phyloP scores from a whole-genome alignment of 1,284 basidiomycete species.

The Sanghuangporus baumii region DNA sequence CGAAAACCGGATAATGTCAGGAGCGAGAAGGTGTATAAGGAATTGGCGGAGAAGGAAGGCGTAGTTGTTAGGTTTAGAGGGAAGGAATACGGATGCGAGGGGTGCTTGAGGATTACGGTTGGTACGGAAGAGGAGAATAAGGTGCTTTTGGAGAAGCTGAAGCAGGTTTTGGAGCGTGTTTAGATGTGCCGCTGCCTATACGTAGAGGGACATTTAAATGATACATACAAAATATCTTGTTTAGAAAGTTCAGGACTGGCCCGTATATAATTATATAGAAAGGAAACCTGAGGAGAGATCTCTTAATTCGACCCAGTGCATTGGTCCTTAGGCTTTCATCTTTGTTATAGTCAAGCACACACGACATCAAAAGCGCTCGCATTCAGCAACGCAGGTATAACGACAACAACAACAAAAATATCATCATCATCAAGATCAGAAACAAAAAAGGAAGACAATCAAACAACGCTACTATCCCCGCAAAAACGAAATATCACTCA shows the following conservation, averaged over 20 bases:
- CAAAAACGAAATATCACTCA: not conserved
- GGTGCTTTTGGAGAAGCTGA: constrained; percentile 43
- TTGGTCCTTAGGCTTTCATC: too few species aligned
- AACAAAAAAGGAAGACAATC: too few species aligned
- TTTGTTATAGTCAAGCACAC: too few species aligned
- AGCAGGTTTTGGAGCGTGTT: constrained; percentile 36
- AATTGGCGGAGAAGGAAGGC: constrained; percentile 79
- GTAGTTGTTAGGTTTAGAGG: constrained; percentile 93
- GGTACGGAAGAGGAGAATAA: constrained; percentile 81
- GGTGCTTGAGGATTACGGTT: constrained; percentile 86
- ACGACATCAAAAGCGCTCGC: too few species aligned
- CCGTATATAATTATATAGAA: too few species aligned
- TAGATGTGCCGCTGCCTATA: too few species aligned
- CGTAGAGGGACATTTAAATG: not conserved
- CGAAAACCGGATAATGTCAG: constrained; percentile 63
- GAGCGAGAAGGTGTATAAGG: constrained; percentile 71
- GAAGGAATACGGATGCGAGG: constrained; percentile 81
- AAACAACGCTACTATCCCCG: not conserved
- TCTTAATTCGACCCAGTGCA: too few species aligned
- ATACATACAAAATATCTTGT: too few species aligned
- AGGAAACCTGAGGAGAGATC: too few species aligned
- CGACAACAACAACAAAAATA: too few species aligned
- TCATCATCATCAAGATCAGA: too few species aligned
- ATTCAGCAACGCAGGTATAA: not conserved
- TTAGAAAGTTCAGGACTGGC: too few species aligned